Percentiles rank a stretch among this genome's conserved stretches.
Conservation (phyloP, 768 basidiomycete genomes). For the Kwoniella bestiolae region DNA sequence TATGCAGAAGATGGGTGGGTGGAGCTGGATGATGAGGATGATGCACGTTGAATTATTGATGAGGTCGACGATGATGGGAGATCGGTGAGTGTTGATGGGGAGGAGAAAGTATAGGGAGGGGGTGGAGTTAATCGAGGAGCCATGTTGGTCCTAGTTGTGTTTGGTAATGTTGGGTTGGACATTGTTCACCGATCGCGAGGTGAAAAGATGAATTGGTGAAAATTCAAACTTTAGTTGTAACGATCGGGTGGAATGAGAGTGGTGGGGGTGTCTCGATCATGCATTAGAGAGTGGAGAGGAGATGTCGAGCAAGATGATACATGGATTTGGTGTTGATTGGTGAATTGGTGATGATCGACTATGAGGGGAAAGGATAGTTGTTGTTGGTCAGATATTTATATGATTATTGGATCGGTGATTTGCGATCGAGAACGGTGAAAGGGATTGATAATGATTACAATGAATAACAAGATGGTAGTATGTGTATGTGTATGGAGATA, state of each 20-base stretch:
- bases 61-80: constrained; percentile 1
- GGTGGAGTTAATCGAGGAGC: constrained; percentile 22
- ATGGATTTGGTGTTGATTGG: too few species aligned
- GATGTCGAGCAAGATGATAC: too few species aligned
- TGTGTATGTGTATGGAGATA: too few species aligned
- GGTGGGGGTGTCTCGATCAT: background rate
- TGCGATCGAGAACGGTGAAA: too few species aligned
- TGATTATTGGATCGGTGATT: too few species aligned
- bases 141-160: background rate
- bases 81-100: constrained; percentile 1
- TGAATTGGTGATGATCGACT: too few species aligned
- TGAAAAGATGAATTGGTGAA: background rate
- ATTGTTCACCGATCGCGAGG: constrained; percentile 4
- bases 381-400: too few species aligned
- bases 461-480: too few species aligned
- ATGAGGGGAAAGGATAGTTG: background rate
- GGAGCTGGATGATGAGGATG: constrained; percentile 13
- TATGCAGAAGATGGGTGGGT: constrained; percentile 2
- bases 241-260: background rate
- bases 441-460: too few species aligned
- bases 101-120: constrained; percentile 14
- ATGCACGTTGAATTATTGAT: background rate
- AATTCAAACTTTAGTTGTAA: background rate
- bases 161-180: background rate
- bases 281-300: background rate